Evolutionary conservation across 176 grass and related monocot species (phyloP), one percentile per base, ranked within the genome.

Genomic region (Pontederia crassipes): DNA sequence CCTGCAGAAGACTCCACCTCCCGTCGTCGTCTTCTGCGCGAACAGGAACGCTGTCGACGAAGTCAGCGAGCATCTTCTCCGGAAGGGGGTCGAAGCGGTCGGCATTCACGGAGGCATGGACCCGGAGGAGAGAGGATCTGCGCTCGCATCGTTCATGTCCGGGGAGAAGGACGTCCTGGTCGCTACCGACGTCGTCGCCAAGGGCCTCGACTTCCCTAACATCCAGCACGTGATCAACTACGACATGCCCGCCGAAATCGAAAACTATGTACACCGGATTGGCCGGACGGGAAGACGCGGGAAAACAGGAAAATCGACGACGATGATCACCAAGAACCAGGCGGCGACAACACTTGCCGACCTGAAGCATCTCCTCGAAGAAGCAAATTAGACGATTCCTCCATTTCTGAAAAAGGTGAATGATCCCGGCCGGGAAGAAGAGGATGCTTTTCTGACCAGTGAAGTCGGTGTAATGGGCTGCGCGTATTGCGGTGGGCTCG

Each of bases 201-300:
- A 97, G 71, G 93, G 87, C 68, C 87, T 92, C 52, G 93, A 97
- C 79, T 97, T 97, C 60, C 87, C 93, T 54, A 84, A 97, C 52
- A 97, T 97, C 45, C 84, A 92, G 61, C 93, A 97, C 70, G 93
- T 97, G 52, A 97, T 97, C 57, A 97, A 97, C 74, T 97, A 92
- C 0, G 93, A 97, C 52, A 97, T 88, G 93, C 93, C 84, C 2
- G 84, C 84, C 2, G 87, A 97, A 66, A 97, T 97, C 1, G 93
- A 97, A 61, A 91, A 97, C 64, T 97, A 88, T 28, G 93, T 92
- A 28, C 93, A 97, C 57, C 75, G 93, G 56, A 97, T 97, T 26
- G 93, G 93, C 64, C 87, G 93, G 79, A 98, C 87, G 0, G 93
- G 93, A 51, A 74, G 87, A 47, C 92, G 87, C 2, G 87, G 93